Evolutionary conservation across 192 early-diverging fungal genomes (phyloP), one percentile per base, ranked within the genome.

Genomic region (Backusella luteola): DNA sequence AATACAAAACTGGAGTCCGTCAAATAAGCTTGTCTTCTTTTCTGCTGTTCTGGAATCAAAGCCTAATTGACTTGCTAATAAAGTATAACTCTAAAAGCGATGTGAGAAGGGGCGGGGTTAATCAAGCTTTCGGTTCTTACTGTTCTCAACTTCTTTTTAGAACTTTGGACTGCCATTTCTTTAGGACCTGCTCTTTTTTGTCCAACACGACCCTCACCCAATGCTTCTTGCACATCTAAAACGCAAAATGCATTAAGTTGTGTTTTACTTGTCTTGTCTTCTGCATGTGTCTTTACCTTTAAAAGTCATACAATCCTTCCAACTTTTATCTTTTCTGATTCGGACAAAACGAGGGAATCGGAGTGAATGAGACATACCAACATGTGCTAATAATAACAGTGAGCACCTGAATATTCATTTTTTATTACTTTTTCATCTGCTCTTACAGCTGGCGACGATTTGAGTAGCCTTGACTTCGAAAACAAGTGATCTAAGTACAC

Each of bases 301-400:
- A 42, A 83, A 53, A n/a, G 81, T 88, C 85, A 84, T 85, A 46
- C 81, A 79, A 11, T 83, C 84, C 0, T 76, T 68, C 79, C 81
- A 84, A 17, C 77, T 74, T 76, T 95, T 94, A 78, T 96, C 93
- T 8, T 86, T 66, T 4, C 94, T 85, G n/a, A 93, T 69, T 66
- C 71, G 82, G 14, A 90, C 82, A 76, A 92, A 94, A 14, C 94
- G 83, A 3, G 94, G 94, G 74, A 96, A 96, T 19, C 94, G 90
- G 34, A 96, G 79, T 8, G 94, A 94, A 42, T 83, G 91, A 14
- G 86, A 84, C n/a, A 85, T 66, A 0, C 83, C 88, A 73, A 90
- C 94, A 0, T 79, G 79, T 63, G 84, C 84, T 79, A 84, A 77
- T 76, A 29, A 42, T 35, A 36, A 15, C 23, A 52, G 3, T 32